A percentile compares a stretch with the other conserved stretches of the same genome.
Evolutionary conservation across 2,329 filamentous ascomycete genomes (phyloP).

Genomic region (Botrytis hyacinthi): DNA sequence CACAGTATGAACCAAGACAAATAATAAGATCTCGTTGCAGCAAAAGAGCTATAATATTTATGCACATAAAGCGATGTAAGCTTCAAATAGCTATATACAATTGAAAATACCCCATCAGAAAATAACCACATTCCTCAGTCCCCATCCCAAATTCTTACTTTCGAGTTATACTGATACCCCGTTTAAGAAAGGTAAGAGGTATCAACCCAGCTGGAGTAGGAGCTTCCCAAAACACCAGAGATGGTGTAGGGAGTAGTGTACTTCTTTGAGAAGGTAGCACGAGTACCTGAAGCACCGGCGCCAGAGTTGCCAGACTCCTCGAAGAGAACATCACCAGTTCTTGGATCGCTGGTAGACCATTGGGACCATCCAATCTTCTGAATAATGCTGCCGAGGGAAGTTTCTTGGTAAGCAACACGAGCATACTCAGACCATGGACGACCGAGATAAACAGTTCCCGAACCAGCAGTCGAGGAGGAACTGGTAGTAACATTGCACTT

Average conservation of each 20-base stretch:
- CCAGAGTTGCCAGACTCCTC: slow-evolving; percentile 56
- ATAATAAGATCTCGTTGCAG: background rate
- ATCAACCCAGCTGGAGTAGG: slow-evolving; percentile 46
- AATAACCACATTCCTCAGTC: background rate
- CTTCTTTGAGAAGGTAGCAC: slow-evolving; percentile 48
- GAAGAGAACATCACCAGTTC: slow-evolving; percentile 49
- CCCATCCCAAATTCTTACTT: background rate
- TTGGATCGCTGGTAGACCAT: slow-evolving; percentile 46
- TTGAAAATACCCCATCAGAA: background rate
- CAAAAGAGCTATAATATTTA: background rate
- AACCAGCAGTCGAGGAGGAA: slow-evolving; percentile 39
- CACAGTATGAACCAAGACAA: background rate
- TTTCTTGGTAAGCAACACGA: slow-evolving; percentile 51
- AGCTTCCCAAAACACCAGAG: slow-evolving; percentile 45
- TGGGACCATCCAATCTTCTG: slow-evolving; percentile 50
- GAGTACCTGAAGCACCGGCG: slow-evolving; percentile 47
- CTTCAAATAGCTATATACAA: slow-evolving; percentile 2
- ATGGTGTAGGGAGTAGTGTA: slow-evolving; percentile 45
- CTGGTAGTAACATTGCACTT: slow-evolving; percentile 46
- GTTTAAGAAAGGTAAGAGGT: slow-evolving; percentile 41
- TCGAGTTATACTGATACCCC: background rate
- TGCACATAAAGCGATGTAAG: background rate
- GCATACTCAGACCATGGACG: slow-evolving; percentile 53
- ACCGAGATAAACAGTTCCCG: slow-evolving; percentile 49
- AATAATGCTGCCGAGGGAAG: slow-evolving; percentile 48